These are phyloP conservation scores for Fraxinus paxiana DNA, from an alignment of 305 asterid genomes.

Conservation along the genomic window DNA sequence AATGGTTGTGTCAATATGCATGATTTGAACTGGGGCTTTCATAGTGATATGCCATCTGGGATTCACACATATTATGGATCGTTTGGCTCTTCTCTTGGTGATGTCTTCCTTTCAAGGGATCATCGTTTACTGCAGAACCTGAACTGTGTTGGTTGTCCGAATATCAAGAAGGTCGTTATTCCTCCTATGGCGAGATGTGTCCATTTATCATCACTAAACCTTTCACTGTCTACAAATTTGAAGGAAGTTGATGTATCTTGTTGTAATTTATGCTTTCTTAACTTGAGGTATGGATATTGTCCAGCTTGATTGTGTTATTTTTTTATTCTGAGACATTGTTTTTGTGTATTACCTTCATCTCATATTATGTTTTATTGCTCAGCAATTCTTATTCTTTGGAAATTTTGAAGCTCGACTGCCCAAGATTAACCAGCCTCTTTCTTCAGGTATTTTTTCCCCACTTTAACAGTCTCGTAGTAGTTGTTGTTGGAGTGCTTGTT, in stretches of 20 bases:
- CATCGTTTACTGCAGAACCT: slow-evolving; percentile 73
- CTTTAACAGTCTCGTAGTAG: neutral
- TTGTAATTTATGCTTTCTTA: slow-evolving; percentile 68
- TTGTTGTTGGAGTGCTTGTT: neutral
- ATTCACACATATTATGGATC: slow-evolving; percentile 24
- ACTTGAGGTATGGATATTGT: slow-evolving; percentile 64
- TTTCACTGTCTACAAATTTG: slow-evolving; percentile 77
- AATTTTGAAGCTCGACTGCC: slow-evolving; percentile 81
- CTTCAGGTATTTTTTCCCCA: slow-evolving; percentile 66
- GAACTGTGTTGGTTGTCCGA: slow-evolving; percentile 93
- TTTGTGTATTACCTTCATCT: slow-evolving; percentile 6
- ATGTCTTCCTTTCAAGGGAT: slow-evolving; percentile 25
- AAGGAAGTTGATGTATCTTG: slow-evolving; percentile 90
- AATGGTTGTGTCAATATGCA: slow-evolving; percentile 93
- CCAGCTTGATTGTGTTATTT: slow-evolving; percentile 14
- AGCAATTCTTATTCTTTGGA: slow-evolving; percentile 92
- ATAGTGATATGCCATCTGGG: slow-evolving; percentile 29
- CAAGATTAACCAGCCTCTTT: slow-evolving; percentile 84
- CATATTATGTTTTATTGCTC: slow-evolving; percentile 21
- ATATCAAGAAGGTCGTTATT: slow-evolving; percentile 79
- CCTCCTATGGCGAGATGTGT: slow-evolving; percentile 70
- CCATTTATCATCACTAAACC: slow-evolving; percentile 75
- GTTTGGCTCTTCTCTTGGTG: slow-evolving; percentile 24
- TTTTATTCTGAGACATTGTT: neutral
- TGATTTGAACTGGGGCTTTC: slow-evolving; percentile 80